These are phyloP conservation scores for Parafenestella ontariensis DNA, from an alignment of 2,329 filamentous ascomycete species.

Conservation along the genomic window DNA sequence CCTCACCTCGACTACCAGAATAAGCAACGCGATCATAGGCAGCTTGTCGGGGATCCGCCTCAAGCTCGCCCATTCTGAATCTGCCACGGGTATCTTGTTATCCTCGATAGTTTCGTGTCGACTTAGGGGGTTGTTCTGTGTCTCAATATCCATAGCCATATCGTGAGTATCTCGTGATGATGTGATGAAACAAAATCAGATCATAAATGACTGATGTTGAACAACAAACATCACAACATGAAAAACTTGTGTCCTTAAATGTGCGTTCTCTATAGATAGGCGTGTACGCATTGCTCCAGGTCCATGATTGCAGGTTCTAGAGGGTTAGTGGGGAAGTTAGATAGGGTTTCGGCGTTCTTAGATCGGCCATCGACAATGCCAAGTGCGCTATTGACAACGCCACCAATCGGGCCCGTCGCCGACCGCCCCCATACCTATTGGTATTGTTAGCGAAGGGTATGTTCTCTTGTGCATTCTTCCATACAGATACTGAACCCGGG, in stretches of 20 bases:
- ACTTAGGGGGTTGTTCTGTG: conserved; percentile 1
- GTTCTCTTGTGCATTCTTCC: background rate
- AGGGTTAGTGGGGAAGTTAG: conserved; percentile 1
- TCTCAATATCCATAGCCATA: conserved; percentile 9
- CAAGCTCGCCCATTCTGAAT: conserved; percentile 7
- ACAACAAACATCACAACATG: background rate
- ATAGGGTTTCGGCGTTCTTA: conserved; percentile 1
- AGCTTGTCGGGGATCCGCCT: conserved; percentile 13
- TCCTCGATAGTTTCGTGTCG: conserved; percentile 6
- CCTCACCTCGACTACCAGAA: conserved; percentile 18
- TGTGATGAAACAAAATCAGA: background rate
- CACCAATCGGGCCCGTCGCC: conserved; percentile 5
- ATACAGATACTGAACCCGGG: background rate
- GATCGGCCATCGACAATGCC: background rate
- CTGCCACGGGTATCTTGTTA: background rate
- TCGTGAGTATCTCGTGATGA: background rate
- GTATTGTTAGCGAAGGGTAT: background rate
- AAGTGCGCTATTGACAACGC: too few species aligned
- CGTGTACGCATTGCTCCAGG: conserved; percentile 4
- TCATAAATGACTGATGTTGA: background rate
- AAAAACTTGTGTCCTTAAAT: conserved; percentile 6
- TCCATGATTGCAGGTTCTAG: conserved; percentile 1
- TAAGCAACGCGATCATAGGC: conserved; percentile 15
- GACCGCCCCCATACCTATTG: background rate
- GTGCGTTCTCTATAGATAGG: conserved; percentile 2